Evolutionary conservation across 2,329 filamentous ascomycete species (phyloP).

Genomic region (Hymenoscyphus repandus): DNA sequence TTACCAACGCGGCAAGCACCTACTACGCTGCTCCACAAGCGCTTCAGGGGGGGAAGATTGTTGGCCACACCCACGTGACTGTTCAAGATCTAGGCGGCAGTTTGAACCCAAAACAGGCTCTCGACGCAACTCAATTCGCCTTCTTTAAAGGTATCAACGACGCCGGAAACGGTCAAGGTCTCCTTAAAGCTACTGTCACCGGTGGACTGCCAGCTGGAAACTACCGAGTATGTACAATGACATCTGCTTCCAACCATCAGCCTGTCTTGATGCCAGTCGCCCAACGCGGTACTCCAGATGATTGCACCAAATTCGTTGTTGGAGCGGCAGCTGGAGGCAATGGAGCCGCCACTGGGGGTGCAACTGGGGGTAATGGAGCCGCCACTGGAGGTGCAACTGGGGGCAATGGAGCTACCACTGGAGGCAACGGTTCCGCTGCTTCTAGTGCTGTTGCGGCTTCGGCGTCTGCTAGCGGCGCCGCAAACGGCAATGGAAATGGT

Average conservation of each 20-base stretch:
- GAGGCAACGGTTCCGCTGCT: slow-evolving; percentile 1
- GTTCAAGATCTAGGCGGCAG: slow-evolving; percentile 33
- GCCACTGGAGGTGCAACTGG: slow-evolving; percentile 13
- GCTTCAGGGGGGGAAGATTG: slow-evolving; percentile 30
- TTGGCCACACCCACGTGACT: slow-evolving; percentile 37
- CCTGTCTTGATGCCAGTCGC: slow-evolving; percentile 40
- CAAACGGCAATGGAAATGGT: neutral
- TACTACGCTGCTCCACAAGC: slow-evolving; percentile 36
- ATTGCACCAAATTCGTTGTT: slow-evolving; percentile 41
- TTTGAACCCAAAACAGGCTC: slow-evolving; percentile 28
- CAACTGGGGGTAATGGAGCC: slow-evolving; percentile 17
- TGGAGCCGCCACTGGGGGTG: neutral
- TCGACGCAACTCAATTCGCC: slow-evolving; percentile 31
- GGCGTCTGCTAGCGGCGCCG: neutral
- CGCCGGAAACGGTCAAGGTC: slow-evolving; percentile 34
- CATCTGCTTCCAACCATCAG: slow-evolving; percentile 38
- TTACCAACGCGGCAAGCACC: slow-evolving; percentile 35
- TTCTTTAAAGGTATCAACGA: slow-evolving; percentile 41
- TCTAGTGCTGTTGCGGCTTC: neutral
- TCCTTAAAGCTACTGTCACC: slow-evolving; percentile 34
- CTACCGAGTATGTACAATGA: slow-evolving; percentile 42
- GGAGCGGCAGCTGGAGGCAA: slow-evolving; percentile 10
- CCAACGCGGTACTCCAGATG: slow-evolving; percentile 40
- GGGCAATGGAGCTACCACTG: slow-evolving; percentile 9
- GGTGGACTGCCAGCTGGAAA: slow-evolving; percentile 38